A percentile compares a stretch with the other conserved stretches of the same genome.
These are phyloP conservation scores for Neurospora africana DNA, from an alignment of 495 filamentous ascomycete species.

Conservation along the genomic window DNA sequence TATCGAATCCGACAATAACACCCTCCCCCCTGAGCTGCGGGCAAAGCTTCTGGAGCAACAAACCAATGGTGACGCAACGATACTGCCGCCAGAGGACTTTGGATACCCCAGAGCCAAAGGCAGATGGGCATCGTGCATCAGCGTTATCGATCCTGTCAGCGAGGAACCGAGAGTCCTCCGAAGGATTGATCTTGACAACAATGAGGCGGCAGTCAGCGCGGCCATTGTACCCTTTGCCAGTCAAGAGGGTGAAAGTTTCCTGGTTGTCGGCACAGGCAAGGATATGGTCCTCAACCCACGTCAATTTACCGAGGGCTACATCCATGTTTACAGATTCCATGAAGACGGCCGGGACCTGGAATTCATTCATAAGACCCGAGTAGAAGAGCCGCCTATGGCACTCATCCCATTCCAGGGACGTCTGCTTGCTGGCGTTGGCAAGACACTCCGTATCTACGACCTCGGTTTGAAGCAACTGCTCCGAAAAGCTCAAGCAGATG, in stretches of 20 bases:
- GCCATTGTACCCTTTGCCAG: constrained; percentile 74
- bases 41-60: constrained; percentile 56
- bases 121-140: constrained; percentile 93
- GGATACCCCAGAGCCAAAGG: constrained; percentile 74
- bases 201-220: constrained; percentile 84
- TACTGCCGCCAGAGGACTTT: constrained; percentile 73
- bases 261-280: constrained; percentile 88
- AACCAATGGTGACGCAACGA: constrained; percentile 57
- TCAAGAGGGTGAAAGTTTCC: constrained; percentile 79
- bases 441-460: constrained; percentile 76
- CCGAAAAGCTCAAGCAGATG: constrained; percentile 76
- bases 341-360: constrained; percentile 78
- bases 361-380: constrained; percentile 90
- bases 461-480: constrained; percentile 84
- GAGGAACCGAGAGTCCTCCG: constrained; percentile 58
- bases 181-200: constrained; percentile 72
- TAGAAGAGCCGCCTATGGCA: constrained; percentile 81
- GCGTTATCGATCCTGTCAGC: constrained; percentile 71
- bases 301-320: constrained; percentile 64
- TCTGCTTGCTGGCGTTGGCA: constrained; percentile 73
- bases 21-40: constrained; percentile 64
- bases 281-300: constrained; percentile 71
- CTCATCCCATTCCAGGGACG: constrained; percentile 87
- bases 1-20: constrained; percentile 86
- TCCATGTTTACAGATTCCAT: constrained; percentile 88